Conservation (phyloP, 805 yeast species). For the Zygosaccharomyces lentus region DNA sequence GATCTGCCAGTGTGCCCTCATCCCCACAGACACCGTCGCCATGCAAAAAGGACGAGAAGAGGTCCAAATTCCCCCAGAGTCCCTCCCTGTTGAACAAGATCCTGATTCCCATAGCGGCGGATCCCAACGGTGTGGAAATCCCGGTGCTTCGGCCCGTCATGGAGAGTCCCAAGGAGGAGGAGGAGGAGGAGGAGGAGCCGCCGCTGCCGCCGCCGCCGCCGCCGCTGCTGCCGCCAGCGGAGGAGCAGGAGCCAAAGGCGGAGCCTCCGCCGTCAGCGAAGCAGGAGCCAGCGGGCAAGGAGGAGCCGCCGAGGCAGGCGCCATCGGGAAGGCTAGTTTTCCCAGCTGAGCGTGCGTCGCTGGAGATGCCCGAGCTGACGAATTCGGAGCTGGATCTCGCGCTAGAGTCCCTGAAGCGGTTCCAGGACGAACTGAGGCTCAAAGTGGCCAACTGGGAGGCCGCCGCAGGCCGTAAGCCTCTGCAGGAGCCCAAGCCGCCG, state of each 20-base stretch:
- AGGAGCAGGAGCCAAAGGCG: not conserved
- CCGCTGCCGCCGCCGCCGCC: not conserved
- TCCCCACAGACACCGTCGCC: not conserved
- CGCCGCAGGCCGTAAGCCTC: constrained; percentile 7
- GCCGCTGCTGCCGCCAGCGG: not conserved
- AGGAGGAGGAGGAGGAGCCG: not conserved
- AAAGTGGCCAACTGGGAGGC: constrained; percentile 6
- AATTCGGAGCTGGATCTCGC: constrained; percentile 12
- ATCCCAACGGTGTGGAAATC: constrained; percentile 1
- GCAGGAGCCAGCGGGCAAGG: not conserved
- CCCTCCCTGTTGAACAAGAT: constrained; percentile 22
- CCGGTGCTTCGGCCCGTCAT: constrained; percentile 15
- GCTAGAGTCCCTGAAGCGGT: constrained; percentile 8
- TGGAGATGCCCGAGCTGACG: constrained; percentile 8
- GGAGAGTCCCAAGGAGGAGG: constrained; percentile 9
- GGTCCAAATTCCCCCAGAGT: constrained; percentile 11
- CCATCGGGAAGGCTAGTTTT: not conserved
- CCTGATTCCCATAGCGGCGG: constrained; percentile 12
- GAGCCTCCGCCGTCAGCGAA: not conserved
- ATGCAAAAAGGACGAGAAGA: not conserved
- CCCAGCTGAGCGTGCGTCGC: constrained; percentile 7
- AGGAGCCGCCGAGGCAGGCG: not conserved
- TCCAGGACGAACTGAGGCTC: constrained; percentile 3
- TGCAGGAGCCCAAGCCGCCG: not conserved
- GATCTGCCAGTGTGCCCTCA: not conserved